Evolutionary conservation across 2,329 filamentous ascomycete species (phyloP).

Genomic region (Xylaria digitata): DNA sequence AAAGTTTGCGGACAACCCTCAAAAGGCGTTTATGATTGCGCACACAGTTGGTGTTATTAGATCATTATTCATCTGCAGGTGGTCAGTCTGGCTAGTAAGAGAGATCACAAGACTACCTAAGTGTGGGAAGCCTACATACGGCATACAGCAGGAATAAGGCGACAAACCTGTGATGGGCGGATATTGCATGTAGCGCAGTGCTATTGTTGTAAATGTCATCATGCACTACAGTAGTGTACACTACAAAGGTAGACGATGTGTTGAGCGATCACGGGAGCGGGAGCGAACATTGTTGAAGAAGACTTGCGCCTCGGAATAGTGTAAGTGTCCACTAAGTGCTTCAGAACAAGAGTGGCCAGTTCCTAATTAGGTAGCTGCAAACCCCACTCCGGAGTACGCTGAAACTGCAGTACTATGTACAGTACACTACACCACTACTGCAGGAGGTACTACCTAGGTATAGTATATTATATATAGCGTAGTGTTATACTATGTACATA

Average conservation of each 20-base stretch:
- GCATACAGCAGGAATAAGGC: conserved; percentile 17
- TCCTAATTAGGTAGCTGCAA: not conserved
- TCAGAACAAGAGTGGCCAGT: no score
- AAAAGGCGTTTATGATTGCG: no score
- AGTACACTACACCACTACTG: not conserved
- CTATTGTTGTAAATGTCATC: conserved; percentile 21
- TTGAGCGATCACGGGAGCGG: conserved; percentile 20
- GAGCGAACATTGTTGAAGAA: conserved; percentile 14
- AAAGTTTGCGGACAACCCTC: no score
- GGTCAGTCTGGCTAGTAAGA: not conserved
- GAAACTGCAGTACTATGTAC: conserved; percentile 10
- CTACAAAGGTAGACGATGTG: not conserved
- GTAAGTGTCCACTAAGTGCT: no score
- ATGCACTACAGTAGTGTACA: not conserved
- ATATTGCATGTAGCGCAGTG: not conserved
- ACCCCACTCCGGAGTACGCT: conserved; percentile 15
- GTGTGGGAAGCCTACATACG: not conserved
- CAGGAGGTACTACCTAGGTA: no score
- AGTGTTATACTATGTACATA: no score
- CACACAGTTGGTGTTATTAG: no score
- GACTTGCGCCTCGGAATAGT: conserved; percentile 1
- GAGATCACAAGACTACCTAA: not conserved
- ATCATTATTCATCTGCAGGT: no score
- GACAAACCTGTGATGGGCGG: conserved; percentile 8
- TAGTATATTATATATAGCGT: no score